Percentiles rank a stretch among this genome's conserved stretches.
phyloP scores from a whole-genome alignment of 345 rosid species.

The Litchi chinensis region DNA sequence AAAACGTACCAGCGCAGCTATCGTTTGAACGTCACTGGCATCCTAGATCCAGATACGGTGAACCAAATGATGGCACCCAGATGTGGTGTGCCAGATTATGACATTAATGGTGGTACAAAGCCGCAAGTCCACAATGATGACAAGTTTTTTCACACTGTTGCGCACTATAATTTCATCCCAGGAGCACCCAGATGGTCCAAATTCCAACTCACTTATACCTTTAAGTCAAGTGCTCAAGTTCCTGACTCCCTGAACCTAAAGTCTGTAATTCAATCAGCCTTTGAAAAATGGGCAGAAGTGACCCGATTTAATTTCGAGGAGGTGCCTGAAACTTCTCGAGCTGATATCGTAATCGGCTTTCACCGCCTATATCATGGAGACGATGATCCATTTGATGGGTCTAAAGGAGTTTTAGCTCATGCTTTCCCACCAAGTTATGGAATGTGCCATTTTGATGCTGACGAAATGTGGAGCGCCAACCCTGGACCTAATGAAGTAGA shows the following conservation, averaged over 20 bases:
- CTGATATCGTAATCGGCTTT: slow-evolving; percentile 22
- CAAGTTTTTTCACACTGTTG: slow-evolving; percentile 25
- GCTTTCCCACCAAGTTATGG: slow-evolving; percentile 16
- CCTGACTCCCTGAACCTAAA: background rate
- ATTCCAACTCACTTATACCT: slow-evolving; percentile 15
- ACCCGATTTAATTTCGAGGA: slow-evolving; percentile 13
- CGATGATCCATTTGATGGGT: slow-evolving; percentile 15
- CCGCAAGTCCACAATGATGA: background rate
- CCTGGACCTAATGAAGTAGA: slow-evolving; percentile 18
- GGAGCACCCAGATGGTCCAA: slow-evolving; percentile 10
- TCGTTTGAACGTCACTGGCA: slow-evolving; percentile 21
- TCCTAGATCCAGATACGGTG: slow-evolving; percentile 23
- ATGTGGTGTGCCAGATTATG: slow-evolving; percentile 28
- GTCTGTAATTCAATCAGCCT: background rate
- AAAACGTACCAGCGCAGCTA: slow-evolving; percentile 18
- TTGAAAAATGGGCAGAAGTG: slow-evolving; percentile 14
- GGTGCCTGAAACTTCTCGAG: background rate
- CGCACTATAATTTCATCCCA: background rate
- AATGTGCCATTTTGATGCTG: slow-evolving; percentile 27
- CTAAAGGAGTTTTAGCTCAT: slow-evolving; percentile 16
- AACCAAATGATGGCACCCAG: slow-evolving; percentile 27
- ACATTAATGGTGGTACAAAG: background rate
- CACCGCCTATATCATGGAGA: slow-evolving; percentile 25
- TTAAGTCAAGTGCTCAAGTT: slow-evolving; percentile 3
- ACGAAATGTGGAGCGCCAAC: slow-evolving; percentile 24